Evolutionary conservation across 1,284 basidiomycete species (phyloP), one percentile per base, ranked within the genome.

Genomic region (Termitomyces sp.): DNA sequence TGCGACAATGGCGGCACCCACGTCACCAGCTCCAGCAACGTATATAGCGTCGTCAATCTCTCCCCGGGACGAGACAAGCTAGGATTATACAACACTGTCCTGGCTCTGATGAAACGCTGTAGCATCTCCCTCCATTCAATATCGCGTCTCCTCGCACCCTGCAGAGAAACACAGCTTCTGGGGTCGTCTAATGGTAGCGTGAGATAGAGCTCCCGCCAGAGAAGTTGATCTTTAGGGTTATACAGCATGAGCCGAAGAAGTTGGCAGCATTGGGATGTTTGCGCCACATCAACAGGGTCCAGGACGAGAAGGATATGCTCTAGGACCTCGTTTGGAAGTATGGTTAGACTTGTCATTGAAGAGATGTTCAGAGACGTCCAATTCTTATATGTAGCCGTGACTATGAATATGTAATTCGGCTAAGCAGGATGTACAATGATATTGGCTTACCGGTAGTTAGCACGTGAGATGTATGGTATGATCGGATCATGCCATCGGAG

Each of bases 121-220:
- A 87, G 60, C 41, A 74, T 71, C 3, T 49, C 56, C 60, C 66
- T 76, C 84, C 84, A 87, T 57, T 81, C 67, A n/a, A 83, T 58
- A 0, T 57, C 48, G 8, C 55, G 52, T 3, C 62, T 62, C 1
- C 61, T 62, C 1, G 50, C 45, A 1, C 84, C 82, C 6, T 76
- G 65, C 5, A 67, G 66, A 2, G 70, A 72, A 5, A 77, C 59
- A 46, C 81, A 77, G 19, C 48, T 50, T 3, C 80, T 69, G 1
- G 78, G 83, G 58, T 87, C 83, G 52, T 87, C 84, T 42, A 84
- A 70, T 0, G 73, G 71, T 57, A 82, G 76, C 0, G 64, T 53
- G 42, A 87, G 78, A 62, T 86, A 88, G 1, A 87, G 69, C 13
- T 64, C 68, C 3, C 82, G 75, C 86, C 86, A 88, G 44, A 88